Conservation (phyloP, 148 eudicot genomes). For the Gaultheria prostrata region DNA sequence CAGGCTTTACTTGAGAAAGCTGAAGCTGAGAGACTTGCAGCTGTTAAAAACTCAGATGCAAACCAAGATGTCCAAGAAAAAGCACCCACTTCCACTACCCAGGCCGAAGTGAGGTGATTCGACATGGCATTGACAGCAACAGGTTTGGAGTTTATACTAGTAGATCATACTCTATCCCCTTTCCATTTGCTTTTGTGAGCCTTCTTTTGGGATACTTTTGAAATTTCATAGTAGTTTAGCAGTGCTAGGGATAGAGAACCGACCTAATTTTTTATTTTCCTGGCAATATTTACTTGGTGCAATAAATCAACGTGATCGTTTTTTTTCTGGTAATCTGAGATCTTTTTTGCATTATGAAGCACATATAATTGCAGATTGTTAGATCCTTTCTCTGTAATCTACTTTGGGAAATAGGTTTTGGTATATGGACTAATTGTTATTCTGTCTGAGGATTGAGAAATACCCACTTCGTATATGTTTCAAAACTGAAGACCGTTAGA, state of each 20-base stretch:
- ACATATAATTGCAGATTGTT: neutral
- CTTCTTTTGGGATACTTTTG: neutral
- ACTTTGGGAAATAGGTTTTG: neutral
- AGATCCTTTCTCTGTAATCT: no score
- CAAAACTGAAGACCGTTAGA: neutral
- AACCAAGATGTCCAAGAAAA: constrained; percentile 25
- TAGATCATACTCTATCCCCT: neutral
- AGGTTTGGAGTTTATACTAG: neutral
- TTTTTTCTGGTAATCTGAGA: no score
- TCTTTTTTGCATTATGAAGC: neutral
- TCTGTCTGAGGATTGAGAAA: neutral
- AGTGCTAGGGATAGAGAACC: neutral
- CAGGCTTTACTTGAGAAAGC: constrained; percentile 66
- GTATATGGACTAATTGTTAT: no score
- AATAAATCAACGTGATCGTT: neutral
- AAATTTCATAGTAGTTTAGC: neutral
- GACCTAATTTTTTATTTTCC: no score
- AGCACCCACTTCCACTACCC: constrained; percentile 10
- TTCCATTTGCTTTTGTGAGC: neutral
- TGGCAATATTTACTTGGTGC: no score
- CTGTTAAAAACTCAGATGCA: constrained; percentile 27
- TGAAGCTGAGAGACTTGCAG: constrained; percentile 47
- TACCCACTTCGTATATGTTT: neutral
- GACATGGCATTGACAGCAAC: neutral
- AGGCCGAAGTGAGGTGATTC: constrained; percentile 19